A percentile compares a stretch with the other conserved stretches of the same genome.
phyloP scores from a whole-genome alignment of 108 stramenopile species.

The Fragilaria crotonensis region DNA sequence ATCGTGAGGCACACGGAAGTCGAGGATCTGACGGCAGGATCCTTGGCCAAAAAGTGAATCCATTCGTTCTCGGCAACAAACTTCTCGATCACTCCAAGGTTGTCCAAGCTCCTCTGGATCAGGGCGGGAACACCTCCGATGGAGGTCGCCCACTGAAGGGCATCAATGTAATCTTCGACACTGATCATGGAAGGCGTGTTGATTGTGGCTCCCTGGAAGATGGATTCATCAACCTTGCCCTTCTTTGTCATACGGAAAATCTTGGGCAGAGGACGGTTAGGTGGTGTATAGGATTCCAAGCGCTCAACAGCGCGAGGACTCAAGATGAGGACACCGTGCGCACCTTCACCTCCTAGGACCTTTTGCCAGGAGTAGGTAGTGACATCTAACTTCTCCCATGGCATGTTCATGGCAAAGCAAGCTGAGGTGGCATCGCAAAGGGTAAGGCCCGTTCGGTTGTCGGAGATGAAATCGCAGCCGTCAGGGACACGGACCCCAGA shows the following conservation, averaged over 20 bases:
- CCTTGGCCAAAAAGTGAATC: constrained; percentile 95
- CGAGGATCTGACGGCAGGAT: constrained; percentile 89
- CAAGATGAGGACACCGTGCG: constrained; percentile 96
- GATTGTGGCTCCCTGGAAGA: constrained; percentile 99
- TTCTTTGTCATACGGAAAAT: constrained; percentile 98
- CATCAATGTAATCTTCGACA: constrained; percentile 99
- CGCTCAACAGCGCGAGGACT: constrained; percentile 96
- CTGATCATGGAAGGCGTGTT: constrained; percentile 99
- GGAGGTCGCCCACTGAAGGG: constrained; percentile 90
- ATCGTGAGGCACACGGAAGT: constrained; percentile 97
- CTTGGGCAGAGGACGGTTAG: constrained; percentile 97
- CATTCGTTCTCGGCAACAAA: constrained; percentile 93
- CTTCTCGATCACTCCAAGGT: constrained; percentile 85
- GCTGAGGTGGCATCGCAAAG: constrained; percentile 98
- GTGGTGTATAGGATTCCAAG: constrained; percentile 90
- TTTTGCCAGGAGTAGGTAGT: constrained; percentile 99
- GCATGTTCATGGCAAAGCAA: constrained; percentile 99
- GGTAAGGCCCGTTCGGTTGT: constrained; percentile 89
- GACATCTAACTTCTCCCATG: constrained; percentile 97
- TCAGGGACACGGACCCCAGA: constrained; percentile 94
- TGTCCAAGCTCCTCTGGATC: constrained; percentile 83
- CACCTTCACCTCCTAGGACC: constrained; percentile 99
- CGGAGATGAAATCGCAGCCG: constrained; percentile 91
- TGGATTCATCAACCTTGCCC: constrained; percentile 88
- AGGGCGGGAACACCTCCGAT: constrained; percentile 92